Base-by-base conservation (phyloP, 352 stramenopile species). In the Phytophthora sp. region DNA sequence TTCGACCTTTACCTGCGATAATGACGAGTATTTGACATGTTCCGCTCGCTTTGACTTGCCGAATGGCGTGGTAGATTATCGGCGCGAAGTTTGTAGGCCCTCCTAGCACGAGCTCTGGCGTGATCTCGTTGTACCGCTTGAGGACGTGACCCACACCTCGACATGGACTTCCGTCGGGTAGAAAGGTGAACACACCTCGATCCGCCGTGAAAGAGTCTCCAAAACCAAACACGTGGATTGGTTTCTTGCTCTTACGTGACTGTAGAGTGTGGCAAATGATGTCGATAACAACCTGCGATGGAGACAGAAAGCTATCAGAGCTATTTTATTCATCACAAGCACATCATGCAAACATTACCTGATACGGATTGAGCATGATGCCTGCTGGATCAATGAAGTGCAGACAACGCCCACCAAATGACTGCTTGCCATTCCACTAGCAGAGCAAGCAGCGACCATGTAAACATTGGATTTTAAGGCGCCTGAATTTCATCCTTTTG, bases 51-150 rank as follows among this genome's bases (percentile, higher is more conserved):
- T 78, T 77, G 26, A 84, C 78, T 23, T 85, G 78, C 4, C 77
- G 63, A 38, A 93, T 90, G 2, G 83, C 80, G 47, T 89, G 75
- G 26, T 88, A 77, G 53, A 95, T 93, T 51, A 91, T 82, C 18
- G 86, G 86, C 18, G 86, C 84, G 69, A 93, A 95, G 69, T 91
- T 91, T 6, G 83, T 95, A 15, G 83, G 82, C 6, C 87, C 84
- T 7, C 73, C 65, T 1, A 93, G 76, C 18, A 58, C 54, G 21
- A 93, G 49, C 33, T 67, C 59, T 1, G 80, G 79, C 11, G 82
- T 80, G 36, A 89, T 73, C 54, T 78, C 68, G 13, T 73, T 68
- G 57, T 92, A 94, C 9, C 74, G 73, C 21, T 53, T 53, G 0
- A 93, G 60, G 7, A 92, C 80, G 49, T 89, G 72, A 31, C 61